These are phyloP conservation scores for Irpex sp. DNA, from an alignment of 1,284 basidiomycete genomes.

Conservation along the genomic window DNA sequence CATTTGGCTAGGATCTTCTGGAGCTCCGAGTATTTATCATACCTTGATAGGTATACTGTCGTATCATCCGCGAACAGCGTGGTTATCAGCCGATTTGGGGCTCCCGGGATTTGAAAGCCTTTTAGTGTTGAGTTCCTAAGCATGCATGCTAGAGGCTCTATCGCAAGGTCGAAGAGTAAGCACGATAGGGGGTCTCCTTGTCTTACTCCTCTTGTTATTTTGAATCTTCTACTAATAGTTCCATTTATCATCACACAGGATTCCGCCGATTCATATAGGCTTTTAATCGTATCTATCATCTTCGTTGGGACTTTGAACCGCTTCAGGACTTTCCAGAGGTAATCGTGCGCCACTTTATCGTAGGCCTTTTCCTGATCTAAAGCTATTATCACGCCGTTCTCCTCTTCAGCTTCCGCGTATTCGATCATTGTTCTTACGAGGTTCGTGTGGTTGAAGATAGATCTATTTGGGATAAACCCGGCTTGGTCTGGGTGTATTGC, in stretches of 20 bases:
- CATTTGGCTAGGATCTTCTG: slow-evolving; percentile 22
- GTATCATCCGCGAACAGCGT: slow-evolving; percentile 33
- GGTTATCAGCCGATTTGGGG: slow-evolving; percentile 16
- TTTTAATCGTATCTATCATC: slow-evolving; percentile 17
- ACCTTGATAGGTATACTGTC: slow-evolving; percentile 18
- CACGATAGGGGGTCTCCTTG: slow-evolving; percentile 32
- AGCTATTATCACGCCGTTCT: slow-evolving; percentile 23
- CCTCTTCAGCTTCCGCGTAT: slow-evolving; percentile 21
- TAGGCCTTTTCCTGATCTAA: slow-evolving; percentile 11
- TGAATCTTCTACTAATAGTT: slow-evolving; percentile 14
- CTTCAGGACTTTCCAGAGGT: slow-evolving; percentile 23
- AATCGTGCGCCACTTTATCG: slow-evolving; percentile 27
- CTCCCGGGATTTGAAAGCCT: slow-evolving; percentile 16
- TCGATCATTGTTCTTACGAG: slow-evolving; percentile 19
- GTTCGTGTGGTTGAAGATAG: slow-evolving; percentile 21
- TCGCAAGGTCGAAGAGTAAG: slow-evolving; percentile 25
- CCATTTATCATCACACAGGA: slow-evolving; percentile 27
- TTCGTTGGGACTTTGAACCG: slow-evolving; percentile 15
- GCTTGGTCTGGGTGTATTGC: slow-evolving; percentile 26
- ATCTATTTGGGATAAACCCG: slow-evolving; percentile 24
- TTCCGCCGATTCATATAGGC: slow-evolving; percentile 23
- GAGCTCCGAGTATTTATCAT: slow-evolving; percentile 20
- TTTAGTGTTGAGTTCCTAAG: slow-evolving; percentile 16
- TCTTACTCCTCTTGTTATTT: slow-evolving; percentile 23
- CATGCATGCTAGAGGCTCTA: slow-evolving; percentile 22